Evolutionary conservation across 2,329 filamentous ascomycete species (phyloP).

Genomic region (Aspergillus tubingensis): DNA sequence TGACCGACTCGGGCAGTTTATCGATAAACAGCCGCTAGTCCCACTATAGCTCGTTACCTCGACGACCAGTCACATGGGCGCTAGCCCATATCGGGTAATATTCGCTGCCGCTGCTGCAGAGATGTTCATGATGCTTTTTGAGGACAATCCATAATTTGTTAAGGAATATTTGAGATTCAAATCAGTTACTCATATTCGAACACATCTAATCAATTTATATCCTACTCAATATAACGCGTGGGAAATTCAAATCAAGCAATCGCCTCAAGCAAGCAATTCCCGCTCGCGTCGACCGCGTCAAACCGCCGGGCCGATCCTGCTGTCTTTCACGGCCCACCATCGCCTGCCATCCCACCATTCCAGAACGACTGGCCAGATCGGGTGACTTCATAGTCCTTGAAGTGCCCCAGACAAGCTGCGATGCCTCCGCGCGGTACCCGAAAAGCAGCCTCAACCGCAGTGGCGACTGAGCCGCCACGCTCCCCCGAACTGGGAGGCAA

Average conservation of each 20-base stretch:
- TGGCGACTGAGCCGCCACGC: conserved; percentile 10
- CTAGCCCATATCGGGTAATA: conserved; percentile 16
- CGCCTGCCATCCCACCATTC: background rate
- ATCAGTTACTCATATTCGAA: background rate
- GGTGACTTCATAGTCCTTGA: background rate
- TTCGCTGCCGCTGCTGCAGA: conserved; percentile 7
- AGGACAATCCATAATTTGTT: no score
- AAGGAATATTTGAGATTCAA: no score
- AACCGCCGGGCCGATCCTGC: background rate
- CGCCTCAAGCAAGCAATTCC: background rate
- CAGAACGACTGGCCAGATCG: background rate
- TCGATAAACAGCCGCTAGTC: conserved; percentile 39
- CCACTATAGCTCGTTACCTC: conserved; percentile 28
- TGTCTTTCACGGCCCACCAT: background rate
- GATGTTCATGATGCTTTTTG: no score
- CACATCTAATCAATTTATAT: background rate
- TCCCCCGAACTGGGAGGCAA: conserved; percentile 14
- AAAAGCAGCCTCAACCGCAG: conserved; percentile 15
- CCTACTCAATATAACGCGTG: background rate
- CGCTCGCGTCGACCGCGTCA: conserved; percentile 8
- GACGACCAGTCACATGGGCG: conserved; percentile 34
- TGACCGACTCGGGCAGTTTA: conserved; percentile 21
- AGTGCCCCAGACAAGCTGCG: background rate
- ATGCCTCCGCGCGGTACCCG: conserved; percentile 22
- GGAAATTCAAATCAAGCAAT: background rate